A percentile compares a stretch with the other conserved stretches of the same genome.
Evolutionary conservation across 2,329 filamentous ascomycete species (phyloP).

Genomic region (Rutstroemia sydowiana): DNA sequence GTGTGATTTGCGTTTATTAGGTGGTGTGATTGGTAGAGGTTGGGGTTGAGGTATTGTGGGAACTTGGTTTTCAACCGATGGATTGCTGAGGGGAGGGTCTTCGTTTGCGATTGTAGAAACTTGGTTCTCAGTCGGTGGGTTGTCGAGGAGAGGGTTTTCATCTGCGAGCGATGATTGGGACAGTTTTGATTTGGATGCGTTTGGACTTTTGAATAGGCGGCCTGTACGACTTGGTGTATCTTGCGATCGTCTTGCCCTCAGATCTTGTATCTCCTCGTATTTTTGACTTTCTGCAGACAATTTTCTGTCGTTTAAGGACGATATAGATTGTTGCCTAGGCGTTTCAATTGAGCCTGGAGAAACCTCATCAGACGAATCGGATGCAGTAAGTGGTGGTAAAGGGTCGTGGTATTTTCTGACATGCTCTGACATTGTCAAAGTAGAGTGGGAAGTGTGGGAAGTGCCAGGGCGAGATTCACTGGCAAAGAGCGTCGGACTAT

Average conservation of each 20-base stretch:
- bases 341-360: not conserved
- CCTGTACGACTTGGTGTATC: too few species aligned
- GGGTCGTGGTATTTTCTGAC: conserved; percentile 2
- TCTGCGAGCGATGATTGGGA: too few species aligned
- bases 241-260: too few species aligned
- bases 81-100: too few species aligned
- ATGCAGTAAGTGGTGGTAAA: not conserved
- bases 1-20: not conserved
- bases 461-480: not conserved
- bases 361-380: not conserved
- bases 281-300: not conserved
- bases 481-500: not conserved
- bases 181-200: too few species aligned
- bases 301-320: not conserved
- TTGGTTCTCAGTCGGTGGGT: too few species aligned
- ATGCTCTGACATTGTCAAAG: not conserved
- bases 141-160: too few species aligned
- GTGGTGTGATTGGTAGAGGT: not conserved
- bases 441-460: conserved; percentile 2
- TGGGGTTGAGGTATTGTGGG: too few species aligned
- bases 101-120: too few species aligned
- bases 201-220: too few species aligned
- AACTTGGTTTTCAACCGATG: too few species aligned
- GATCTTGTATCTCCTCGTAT: too few species aligned
- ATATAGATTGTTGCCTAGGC: not conserved